A percentile compares a stretch with the other conserved stretches of the same genome.
Conservation (phyloP, 306 rosid genomes). For the Comarum palustre region DNA sequence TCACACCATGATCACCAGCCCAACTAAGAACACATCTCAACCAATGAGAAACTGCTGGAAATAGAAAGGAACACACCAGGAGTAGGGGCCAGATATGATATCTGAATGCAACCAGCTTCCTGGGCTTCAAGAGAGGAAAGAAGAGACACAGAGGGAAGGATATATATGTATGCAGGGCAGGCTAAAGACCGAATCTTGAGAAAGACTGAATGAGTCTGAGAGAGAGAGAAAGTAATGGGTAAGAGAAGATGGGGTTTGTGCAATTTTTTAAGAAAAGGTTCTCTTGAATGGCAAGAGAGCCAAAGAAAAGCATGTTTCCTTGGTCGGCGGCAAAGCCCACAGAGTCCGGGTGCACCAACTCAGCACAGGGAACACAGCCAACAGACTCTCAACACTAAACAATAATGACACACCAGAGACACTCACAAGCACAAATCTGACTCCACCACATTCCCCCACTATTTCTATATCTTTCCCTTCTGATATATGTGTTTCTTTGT, state of each 20-base stretch:
- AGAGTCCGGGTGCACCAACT: constrained; percentile 76
- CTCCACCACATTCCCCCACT: constrained; percentile 71
- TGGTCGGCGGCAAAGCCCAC: constrained; percentile 97
- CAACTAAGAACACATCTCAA: constrained; percentile 13
- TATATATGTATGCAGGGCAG: constrained; percentile 27
- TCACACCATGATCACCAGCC: constrained; percentile 27
- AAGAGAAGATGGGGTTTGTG: constrained; percentile 34
- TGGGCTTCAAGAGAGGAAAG: constrained; percentile 48
- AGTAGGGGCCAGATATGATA: constrained; percentile 42
- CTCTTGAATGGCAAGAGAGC: constrained; percentile 77
- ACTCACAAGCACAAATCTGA: constrained; percentile 73
- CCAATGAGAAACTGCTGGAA: constrained; percentile 25
- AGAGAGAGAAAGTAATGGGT: constrained; percentile 45
- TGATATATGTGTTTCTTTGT: constrained; percentile 54
- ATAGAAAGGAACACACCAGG: constrained; percentile 30
- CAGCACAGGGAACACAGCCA: constrained; percentile 80
- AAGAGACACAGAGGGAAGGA: constrained; percentile 38
- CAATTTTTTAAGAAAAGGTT: constrained; percentile 59
- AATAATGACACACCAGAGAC: constrained; percentile 61
- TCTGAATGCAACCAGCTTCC: constrained; percentile 43
- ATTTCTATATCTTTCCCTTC: constrained; percentile 49
- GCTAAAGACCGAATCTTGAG: constrained; percentile 66
- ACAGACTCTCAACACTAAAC: constrained; percentile 68
- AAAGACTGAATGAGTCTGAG: constrained; percentile 62
- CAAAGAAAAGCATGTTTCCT: constrained; percentile 82